Conservation (phyloP, 2,329 filamentous ascomycete species). For the Apiospora kogelbergensis region DNA sequence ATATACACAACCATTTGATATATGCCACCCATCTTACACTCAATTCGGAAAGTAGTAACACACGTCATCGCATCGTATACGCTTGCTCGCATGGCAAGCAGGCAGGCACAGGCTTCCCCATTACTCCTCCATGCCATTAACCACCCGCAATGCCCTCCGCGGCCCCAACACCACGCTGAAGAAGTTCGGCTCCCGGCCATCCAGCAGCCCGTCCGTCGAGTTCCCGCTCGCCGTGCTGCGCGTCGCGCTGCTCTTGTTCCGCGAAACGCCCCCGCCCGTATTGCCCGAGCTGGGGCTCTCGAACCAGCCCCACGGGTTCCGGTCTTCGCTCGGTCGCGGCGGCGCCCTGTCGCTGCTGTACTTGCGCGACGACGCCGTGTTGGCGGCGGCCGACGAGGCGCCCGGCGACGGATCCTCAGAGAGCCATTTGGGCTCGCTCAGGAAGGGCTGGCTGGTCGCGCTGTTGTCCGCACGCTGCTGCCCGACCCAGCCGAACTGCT, state of each 20-base stretch:
- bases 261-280: slow-evolving; percentile 17
- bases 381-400: neutral
- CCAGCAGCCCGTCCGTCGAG: slow-evolving; percentile 37
- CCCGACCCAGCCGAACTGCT: slow-evolving; percentile 20
- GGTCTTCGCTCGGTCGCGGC: slow-evolving; percentile 28
- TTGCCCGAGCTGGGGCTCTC: slow-evolving; percentile 19
- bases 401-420: slow-evolving; percentile 25
- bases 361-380: neutral
- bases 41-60: neutral
- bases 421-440: slow-evolving; percentile 23
- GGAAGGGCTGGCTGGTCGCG: slow-evolving; percentile 1
- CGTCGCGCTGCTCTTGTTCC: slow-evolving; percentile 33
- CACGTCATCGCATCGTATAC: slow-evolving; percentile 12
- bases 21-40: neutral
- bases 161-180: slow-evolving; percentile 69
- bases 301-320: slow-evolving; percentile 25
- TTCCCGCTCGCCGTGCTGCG: slow-evolving; percentile 35
- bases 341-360: slow-evolving; percentile 12
- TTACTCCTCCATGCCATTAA: slow-evolving; percentile 51
- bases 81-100: neutral
- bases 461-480: neutral
- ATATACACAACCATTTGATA: neutral
- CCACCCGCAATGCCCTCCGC: slow-evolving; percentile 66
- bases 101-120: neutral
- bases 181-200: slow-evolving; percentile 66